A percentile compares a stretch with the other conserved stretches of the same genome.
Conservation (phyloP, 306 rosid species). For the Cicer chorassanicum region DNA sequence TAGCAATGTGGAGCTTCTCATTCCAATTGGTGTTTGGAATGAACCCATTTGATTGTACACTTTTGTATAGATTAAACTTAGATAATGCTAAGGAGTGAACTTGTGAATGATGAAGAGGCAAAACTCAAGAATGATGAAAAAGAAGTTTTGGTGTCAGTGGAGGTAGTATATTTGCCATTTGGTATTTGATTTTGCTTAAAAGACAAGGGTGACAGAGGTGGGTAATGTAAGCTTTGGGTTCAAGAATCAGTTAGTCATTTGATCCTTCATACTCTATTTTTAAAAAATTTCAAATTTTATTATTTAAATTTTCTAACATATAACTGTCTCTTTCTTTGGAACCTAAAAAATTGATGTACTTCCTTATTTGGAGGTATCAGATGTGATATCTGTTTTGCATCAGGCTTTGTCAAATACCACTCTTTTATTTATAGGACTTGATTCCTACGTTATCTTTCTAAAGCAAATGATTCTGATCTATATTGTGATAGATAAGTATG, state of each 20-base stretch:
- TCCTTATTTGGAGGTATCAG: constrained; percentile 59
- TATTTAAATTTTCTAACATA: constrained; percentile 44
- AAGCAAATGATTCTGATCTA: constrained; percentile 41
- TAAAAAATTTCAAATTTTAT: constrained; percentile 34
- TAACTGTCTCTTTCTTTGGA: constrained; percentile 48
- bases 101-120: constrained; percentile 49
- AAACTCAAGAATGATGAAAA: constrained; percentile 47
- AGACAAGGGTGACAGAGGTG: constrained; percentile 78
- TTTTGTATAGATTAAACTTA: constrained; percentile 46
- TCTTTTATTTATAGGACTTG: constrained; percentile 52
- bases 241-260: constrained; percentile 67
- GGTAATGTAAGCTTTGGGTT: constrained; percentile 80
- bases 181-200: constrained; percentile 76
- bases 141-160: constrained; percentile 64
- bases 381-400: constrained; percentile 46
- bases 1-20: constrained; percentile 69
- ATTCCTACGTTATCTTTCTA: constrained; percentile 66
- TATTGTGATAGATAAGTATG: constrained; percentile 46
- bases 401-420: constrained; percentile 38
- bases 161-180: constrained; percentile 47
- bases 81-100: constrained; percentile 40
- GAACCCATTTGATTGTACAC: constrained; percentile 63
- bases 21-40: constrained; percentile 72
- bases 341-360: constrained; percentile 63
- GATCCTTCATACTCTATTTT: constrained; percentile 47